Evolutionary conservation across 371 early-diverging fungal genomes (phyloP), one percentile per base, ranked within the genome.

Genomic region (Fennellomyces sp.): DNA sequence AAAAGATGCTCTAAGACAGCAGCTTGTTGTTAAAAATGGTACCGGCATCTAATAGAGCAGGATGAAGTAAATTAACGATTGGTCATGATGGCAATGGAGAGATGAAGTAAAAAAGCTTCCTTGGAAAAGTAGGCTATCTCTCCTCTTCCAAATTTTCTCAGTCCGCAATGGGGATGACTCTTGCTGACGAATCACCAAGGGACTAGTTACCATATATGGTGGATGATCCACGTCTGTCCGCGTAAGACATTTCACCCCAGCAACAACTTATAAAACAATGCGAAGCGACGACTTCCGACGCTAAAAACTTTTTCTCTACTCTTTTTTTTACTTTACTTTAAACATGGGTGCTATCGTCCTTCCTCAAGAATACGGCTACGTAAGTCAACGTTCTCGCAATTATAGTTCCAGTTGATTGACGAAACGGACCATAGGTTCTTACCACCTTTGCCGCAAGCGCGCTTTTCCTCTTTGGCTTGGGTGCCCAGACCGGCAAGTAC

Each of bases 301-400:
- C n/a, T n/a, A 39, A 6, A 39, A 13, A 39, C 39, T 19, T 39
- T 39, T 39, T 39, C 33, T 36, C 29, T 2, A 11, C 2, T 0
- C 55, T 54, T 26, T 38, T 19, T 54, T 25, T 36, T 26, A 38
- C 55, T 27, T 54, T 54, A 36, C 21, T 54, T 30, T 10, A 31
- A 58, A 26, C 28, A 83, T 83, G 84, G 52, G 55, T 45, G 69
- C 82, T 57, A 65, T 86, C 56, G 45, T 58, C 45, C 42, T 89
- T 45, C 71, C 82, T 61, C 70, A 74, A 29, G 83, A 86, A 65
- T 86, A 85, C 56, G 89, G 87, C 52, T 90, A 87, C 65, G 84
- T 82, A 75, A 39, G 78, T 66, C 47, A 13, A 56, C 12, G 17
- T 8, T 5, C 8, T 13, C 25, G 7, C 47, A 5, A 5, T 39